Evolutionary conservation across 2,329 filamentous ascomycete genomes (phyloP).

Genomic region (Colletotrichum scovillei): DNA sequence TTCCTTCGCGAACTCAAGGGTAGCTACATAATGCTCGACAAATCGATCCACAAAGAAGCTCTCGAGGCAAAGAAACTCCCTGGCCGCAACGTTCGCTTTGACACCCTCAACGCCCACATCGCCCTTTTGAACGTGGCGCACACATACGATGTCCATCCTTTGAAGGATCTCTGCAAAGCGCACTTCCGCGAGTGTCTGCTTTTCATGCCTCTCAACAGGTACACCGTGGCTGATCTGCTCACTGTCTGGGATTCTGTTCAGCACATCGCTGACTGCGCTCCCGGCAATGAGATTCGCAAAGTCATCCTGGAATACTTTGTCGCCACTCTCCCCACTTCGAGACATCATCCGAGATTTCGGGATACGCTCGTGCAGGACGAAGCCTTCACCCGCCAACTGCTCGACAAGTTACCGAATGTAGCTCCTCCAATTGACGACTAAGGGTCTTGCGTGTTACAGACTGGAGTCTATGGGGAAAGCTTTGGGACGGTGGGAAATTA

Average conservation of each 20-base stretch:
- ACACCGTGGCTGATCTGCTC: background rate
- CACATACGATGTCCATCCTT: background rate
- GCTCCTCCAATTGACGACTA: background rate
- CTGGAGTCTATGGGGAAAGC: background rate
- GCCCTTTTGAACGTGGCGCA: background rate
- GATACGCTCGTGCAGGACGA: background rate
- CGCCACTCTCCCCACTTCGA: background rate
- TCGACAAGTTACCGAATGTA: background rate
- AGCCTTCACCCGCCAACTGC: background rate
- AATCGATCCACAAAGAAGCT: too few species aligned
- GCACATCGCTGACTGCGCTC: background rate
- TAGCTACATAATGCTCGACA: too few species aligned
- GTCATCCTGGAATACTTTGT: background rate
- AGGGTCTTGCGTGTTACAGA: background rate
- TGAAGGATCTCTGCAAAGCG: background rate
- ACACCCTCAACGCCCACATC: background rate
- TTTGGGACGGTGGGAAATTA: background rate
- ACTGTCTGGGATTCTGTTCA: background rate
- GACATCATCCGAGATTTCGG: background rate
- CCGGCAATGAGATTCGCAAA: background rate
- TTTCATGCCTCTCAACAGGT: background rate
- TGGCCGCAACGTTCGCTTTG: background rate
- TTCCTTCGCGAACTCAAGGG: background rate
- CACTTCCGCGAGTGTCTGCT: background rate
- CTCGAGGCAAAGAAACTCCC: background rate